Evolutionary conservation across 768 basidiomycete genomes (phyloP).

Genomic region (Tubosaeta sp.): DNA sequence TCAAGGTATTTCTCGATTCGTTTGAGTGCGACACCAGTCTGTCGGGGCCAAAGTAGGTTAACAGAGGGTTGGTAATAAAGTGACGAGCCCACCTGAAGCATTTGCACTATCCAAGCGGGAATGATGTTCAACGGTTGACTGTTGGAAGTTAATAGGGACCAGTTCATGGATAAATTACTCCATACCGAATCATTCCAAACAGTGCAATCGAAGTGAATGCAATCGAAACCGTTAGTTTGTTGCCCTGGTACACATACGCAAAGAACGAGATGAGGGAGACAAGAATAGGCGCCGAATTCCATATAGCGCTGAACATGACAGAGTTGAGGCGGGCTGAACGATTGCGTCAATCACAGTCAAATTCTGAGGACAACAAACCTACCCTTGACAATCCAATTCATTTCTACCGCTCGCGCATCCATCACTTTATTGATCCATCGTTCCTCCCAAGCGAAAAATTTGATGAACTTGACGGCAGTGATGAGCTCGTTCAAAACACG

Average conservation of each 20-base stretch:
- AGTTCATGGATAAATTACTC: not conserved
- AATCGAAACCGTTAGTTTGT: slow-evolving; percentile 69
- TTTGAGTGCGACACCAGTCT: slow-evolving; percentile 54
- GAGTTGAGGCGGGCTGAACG: slow-evolving; percentile 64
- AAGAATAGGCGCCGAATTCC: slow-evolving; percentile 72
- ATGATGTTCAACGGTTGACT: slow-evolving; percentile 74
- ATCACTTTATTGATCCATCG: slow-evolving; percentile 40
- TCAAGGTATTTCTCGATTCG: slow-evolving; percentile 58
- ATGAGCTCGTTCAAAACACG: slow-evolving; percentile 44
- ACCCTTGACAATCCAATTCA: slow-evolving; percentile 77
- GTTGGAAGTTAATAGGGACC: not conserved
- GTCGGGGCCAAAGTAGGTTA: not conserved
- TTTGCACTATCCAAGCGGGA: slow-evolving; percentile 73
- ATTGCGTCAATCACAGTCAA: not conserved
- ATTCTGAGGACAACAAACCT: not conserved
- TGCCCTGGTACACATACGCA: slow-evolving; percentile 64
- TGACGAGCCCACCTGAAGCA: slow-evolving; percentile 47
- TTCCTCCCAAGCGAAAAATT: slow-evolving; percentile 41
- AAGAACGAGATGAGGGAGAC: slow-evolving; percentile 81
- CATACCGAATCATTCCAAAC: slow-evolving; percentile 78
- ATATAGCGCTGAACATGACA: slow-evolving; percentile 66
- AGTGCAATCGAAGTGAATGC: slow-evolving; percentile 89
- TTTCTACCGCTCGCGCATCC: slow-evolving; percentile 59
- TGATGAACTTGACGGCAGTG: slow-evolving; percentile 38
- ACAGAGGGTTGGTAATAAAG: not conserved